Evolutionary conservation across 2,329 filamentous ascomycete genomes (phyloP).

Genomic region (Ilyonectria robusta): DNA sequence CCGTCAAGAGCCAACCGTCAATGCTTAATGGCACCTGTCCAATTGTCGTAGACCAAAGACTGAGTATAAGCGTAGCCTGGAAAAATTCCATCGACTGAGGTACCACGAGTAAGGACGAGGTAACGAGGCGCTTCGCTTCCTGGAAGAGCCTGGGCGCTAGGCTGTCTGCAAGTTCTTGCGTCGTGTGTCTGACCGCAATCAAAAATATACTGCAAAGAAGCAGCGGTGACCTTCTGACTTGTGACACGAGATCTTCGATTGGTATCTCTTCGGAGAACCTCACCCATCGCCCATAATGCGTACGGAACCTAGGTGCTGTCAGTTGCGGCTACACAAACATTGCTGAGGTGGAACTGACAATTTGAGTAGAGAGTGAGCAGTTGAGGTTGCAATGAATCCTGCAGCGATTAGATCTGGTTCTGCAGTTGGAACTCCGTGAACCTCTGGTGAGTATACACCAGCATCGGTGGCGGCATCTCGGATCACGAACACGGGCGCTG

Average conservation of each 20-base stretch:
- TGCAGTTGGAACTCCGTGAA: constrained; percentile 5
- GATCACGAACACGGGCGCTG: constrained; percentile 47
- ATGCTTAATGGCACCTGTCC: constrained; percentile 47
- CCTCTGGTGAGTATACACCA: constrained; percentile 38
- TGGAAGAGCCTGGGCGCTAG: constrained; percentile 43
- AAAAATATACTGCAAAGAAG: constrained; percentile 46
- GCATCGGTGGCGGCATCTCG: constrained; percentile 47
- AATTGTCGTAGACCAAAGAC: constrained; percentile 48
- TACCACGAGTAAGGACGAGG: constrained; percentile 30
- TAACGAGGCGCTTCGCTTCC: constrained; percentile 42
- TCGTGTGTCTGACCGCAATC: constrained; percentile 46
- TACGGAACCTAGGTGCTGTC: constrained; percentile 38
- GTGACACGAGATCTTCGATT: constrained; percentile 24
- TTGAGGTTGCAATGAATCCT: constrained; percentile 36
- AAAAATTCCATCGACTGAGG: constrained; percentile 43
- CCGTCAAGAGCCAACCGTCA: constrained; percentile 47
- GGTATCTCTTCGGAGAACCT: constrained; percentile 39
- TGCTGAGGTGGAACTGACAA: constrained; percentile 33
- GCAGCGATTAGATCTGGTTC: constrained; percentile 38
- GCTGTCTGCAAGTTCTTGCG: constrained; percentile 39
- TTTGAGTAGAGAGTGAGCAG: constrained; percentile 38
- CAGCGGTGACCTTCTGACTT: constrained; percentile 35
- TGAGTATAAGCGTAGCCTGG: constrained; percentile 44
- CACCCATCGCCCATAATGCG: constrained; percentile 48
- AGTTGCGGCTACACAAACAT: background rate